Evolutionary conservation across 257 asterid genomes (phyloP).

Genomic region (Solanum commersonii): DNA sequence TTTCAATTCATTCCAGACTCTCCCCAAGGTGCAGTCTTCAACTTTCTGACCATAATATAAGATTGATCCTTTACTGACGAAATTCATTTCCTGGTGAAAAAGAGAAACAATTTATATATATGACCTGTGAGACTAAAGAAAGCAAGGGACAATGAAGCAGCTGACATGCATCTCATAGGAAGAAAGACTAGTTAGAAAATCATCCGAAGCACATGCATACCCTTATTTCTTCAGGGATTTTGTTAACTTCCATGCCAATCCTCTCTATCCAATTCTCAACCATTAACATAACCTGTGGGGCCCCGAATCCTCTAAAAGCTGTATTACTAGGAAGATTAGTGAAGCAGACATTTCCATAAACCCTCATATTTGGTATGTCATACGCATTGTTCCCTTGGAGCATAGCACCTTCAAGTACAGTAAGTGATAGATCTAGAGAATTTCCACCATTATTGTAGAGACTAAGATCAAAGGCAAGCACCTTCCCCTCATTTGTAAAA

Average conservation of each 20-base stretch:
- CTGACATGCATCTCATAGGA: neutral
- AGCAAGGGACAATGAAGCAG: neutral
- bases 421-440: conserved; percentile 84
- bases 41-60: conserved; percentile 75
- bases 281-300: conserved; percentile 94
- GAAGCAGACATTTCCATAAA: conserved; percentile 78
- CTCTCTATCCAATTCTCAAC: conserved; percentile 96
- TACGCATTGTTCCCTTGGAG: conserved; percentile 82
- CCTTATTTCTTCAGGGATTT: conserved; percentile 82
- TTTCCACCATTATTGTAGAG: conserved; percentile 82
- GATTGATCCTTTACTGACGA: conserved; percentile 76
- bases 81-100: conserved; percentile 67
- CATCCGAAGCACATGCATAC: conserved; percentile 22
- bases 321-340: conserved; percentile 92
- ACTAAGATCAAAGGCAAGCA: conserved; percentile 85
- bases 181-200: neutral
- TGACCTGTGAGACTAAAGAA: neutral
- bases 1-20: conserved; percentile 79
- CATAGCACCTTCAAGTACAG: conserved; percentile 95
- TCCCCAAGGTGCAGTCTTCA: conserved; percentile 52
- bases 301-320: conserved; percentile 97
- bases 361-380: conserved; percentile 78
- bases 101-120: neutral
- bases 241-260: conserved; percentile 68
- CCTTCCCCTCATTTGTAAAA: conserved; percentile 68